A percentile compares a stretch with the other conserved stretches of the same genome.
phyloP scores from a whole-genome alignment of 2,329 filamentous ascomycete genomes.

The Falciphora oryzae region DNA sequence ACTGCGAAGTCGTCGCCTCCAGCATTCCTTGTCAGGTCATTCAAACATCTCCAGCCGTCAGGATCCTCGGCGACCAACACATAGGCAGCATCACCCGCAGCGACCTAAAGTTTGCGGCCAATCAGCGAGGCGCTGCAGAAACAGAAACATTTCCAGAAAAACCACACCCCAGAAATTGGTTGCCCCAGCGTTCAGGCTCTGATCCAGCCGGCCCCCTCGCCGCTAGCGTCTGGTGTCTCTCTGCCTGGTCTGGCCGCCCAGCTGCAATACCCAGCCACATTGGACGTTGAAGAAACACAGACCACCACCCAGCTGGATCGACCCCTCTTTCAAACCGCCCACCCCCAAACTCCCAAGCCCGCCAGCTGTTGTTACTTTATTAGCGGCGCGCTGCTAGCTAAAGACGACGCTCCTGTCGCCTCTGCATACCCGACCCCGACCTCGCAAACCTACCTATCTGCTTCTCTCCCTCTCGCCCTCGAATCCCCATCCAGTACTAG shows the following conservation, averaged over 20 bases:
- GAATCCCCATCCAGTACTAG: not conserved
- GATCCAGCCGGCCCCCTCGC: not conserved
- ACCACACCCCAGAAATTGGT: not conserved
- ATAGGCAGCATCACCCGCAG: not conserved
- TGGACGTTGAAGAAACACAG: slow-evolving; percentile 5
- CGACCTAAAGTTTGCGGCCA: not conserved
- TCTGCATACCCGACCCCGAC: slow-evolving; percentile 3
- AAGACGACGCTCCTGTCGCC: not conserved
- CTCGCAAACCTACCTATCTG: not conserved
- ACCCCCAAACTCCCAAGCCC: not conserved
- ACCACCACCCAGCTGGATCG: not conserved
- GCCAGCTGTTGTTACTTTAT: slow-evolving; percentile 3
- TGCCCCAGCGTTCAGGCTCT: not conserved
- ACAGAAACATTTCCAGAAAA: slow-evolving; percentile 1
- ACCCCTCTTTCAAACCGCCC: slow-evolving; percentile 8
- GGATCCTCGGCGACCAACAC: not conserved
- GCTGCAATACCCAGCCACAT: slow-evolving; percentile 1
- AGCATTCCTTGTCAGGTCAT: not conserved
- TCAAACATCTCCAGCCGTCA: not conserved
- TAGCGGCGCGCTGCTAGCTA: not conserved
- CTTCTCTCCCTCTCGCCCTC: not conserved
- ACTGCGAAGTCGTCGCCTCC: not conserved
- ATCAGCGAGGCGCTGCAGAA: not conserved
- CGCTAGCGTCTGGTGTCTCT: slow-evolving; percentile 1
- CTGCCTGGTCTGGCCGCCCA: not conserved